Conservation (phyloP, 768 basidiomycete species). For the Tricholoma sp. region DNA sequence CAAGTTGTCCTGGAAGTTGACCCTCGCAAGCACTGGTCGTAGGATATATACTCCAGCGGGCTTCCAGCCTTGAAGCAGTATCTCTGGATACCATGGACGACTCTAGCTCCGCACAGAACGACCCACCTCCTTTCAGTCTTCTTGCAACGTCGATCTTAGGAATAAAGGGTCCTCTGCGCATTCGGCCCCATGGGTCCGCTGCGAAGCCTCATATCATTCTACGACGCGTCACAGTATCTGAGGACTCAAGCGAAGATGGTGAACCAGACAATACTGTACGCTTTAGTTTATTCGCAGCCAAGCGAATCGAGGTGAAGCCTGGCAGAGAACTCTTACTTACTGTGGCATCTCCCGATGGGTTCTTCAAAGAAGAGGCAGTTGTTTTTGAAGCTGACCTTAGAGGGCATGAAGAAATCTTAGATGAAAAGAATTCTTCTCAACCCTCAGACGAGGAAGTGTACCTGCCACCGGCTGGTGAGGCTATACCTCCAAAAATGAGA, state of each 20-base stretch:
- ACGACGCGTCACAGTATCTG: conserved; percentile 50
- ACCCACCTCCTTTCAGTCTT: conserved; percentile 19
- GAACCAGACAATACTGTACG: conserved; percentile 37
- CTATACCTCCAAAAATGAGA: conserved; percentile 61
- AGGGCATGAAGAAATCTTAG: conserved; percentile 28
- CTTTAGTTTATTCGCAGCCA: conserved; percentile 64
- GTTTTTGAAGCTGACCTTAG: conserved; percentile 51
- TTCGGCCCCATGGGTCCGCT: conserved; percentile 60
- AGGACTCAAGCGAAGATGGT: conserved; percentile 39
- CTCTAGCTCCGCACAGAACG: conserved; percentile 31
- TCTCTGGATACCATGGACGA: conserved; percentile 28
- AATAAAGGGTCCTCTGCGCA: conserved; percentile 55
- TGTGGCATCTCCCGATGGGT: conserved; percentile 46
- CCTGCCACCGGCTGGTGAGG: conserved; percentile 23
- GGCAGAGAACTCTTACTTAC: conserved; percentile 68
- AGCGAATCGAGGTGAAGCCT: conserved; percentile 64
- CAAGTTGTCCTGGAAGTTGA: neutral
- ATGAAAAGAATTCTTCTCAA: conserved; percentile 37
- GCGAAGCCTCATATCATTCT: conserved; percentile 68
- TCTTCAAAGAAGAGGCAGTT: conserved; percentile 52
- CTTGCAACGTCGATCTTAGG: conserved; percentile 54
- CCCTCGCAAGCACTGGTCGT: neutral
- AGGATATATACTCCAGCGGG: conserved; percentile 2
- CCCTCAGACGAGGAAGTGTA: conserved; percentile 33
- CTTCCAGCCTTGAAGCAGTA: conserved; percentile 2